These are phyloP conservation scores for Fusarium anguioides DNA, from an alignment of 2,329 filamentous ascomycete species.

Conservation along the genomic window DNA sequence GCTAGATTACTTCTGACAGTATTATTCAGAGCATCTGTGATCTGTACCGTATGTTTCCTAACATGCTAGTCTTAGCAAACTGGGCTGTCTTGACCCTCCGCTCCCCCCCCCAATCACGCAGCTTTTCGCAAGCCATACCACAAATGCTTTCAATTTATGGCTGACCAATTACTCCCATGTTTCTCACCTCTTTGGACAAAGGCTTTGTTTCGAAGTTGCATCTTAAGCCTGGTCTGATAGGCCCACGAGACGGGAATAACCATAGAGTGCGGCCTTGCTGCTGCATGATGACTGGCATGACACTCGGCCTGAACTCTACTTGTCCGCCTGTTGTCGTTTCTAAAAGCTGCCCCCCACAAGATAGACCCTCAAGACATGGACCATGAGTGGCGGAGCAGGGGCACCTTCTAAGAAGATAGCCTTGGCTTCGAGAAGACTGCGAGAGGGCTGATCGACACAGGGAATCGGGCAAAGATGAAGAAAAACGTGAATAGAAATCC, in stretches of 20 bases:
- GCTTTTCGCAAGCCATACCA: conserved; percentile 27
- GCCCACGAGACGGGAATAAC: conserved; percentile 14
- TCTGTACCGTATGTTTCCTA: background rate
- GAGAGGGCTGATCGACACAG: conserved; percentile 19
- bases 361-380: conserved; percentile 13
- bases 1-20: conserved; percentile 1
- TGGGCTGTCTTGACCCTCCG: background rate
- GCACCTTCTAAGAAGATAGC: background rate
- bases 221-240: conserved; percentile 26
- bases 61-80: background rate
- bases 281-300: background rate
- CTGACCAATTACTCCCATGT: background rate
- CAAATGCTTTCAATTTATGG: background rate
- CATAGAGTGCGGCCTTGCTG: background rate
- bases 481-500: background rate
- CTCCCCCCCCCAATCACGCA: conserved; percentile 15
- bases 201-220: background rate
- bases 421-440: conserved; percentile 6
- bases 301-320: background rate
- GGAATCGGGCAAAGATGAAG: background rate
- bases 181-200: background rate
- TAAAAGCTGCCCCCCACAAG: background rate
- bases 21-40: background rate
- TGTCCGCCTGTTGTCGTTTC: background rate
- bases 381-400: conserved; percentile 14